Evolutionary conservation across 2,329 filamentous ascomycete species (phyloP), one percentile per base, ranked within the genome.

Genomic region (Trichoderma sp.): DNA sequence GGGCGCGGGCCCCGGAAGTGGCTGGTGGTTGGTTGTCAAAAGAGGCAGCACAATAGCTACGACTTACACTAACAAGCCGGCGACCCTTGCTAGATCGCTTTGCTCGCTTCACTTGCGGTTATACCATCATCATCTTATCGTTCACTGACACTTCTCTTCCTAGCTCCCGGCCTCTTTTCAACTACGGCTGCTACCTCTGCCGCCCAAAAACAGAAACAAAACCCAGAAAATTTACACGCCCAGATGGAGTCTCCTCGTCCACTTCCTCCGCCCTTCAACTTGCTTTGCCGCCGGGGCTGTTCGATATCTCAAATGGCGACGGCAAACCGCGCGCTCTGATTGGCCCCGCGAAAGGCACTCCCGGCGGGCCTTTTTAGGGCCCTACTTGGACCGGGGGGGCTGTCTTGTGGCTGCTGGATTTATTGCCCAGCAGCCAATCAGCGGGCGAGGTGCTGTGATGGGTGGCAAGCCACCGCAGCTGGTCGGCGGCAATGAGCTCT

Each of bases 401-500:
- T 62, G 60, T 62, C 43, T 62, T 35, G 60, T 62, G 60, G 43
- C 56, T 55, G 40, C 56, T 55, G 43, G 31, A 49, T 43, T 43
- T 43, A n/a, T 8, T 37, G 27, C 13, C 8, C 21, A 24, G 29
- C 27, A 19, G 67, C 67, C 59, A 69, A 64, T 69, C n/a, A 53
- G 37, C 13, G 33, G 0, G 10, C 52, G 7, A 7, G n/a, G 10
- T 19, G 59, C 52, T 56, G 59, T 63, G 52, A 57, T 56, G 53
- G 67, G 40, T 27, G 40, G 29, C 58, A 24, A 56, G 67, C 43
- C 49, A 61, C 64, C 43, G 40, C 55, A 58, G 43, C 16, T 14
- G 31, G 31, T 69, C 53, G 82, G 83, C 83, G 83, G 83, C 79
- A 84, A 85, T 75, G 76, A 73, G 72, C 68, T 73, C 71, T 35